A percentile compares a stretch with the other conserved stretches of the same genome.
These are phyloP conservation scores for Xerocomus minutiporus DNA, from an alignment of 1,284 basidiomycete species.

Conservation along the genomic window DNA sequence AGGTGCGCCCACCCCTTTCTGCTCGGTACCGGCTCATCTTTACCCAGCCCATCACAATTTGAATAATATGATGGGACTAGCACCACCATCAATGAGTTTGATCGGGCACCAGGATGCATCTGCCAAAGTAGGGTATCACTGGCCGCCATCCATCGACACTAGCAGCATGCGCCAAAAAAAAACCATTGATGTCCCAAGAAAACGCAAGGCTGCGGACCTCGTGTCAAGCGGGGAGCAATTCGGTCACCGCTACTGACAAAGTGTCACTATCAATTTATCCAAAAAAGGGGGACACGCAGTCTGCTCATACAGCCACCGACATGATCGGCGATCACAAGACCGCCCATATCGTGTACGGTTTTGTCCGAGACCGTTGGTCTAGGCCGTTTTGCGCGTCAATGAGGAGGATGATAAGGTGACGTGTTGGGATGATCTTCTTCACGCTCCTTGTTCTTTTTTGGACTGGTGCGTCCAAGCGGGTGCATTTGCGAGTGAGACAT, in stretches of 20 bases:
- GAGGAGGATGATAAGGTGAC: background rate
- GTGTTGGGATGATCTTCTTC: too few relatives aligned
- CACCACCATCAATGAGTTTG: background rate
- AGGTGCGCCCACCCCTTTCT: conserved; percentile 3
- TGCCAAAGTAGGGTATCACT: background rate
- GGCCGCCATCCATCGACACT: background rate
- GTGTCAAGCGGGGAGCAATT: too few relatives aligned
- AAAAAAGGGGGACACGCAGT: conserved; percentile 23
- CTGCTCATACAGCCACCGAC: conserved; percentile 36
- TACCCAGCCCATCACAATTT: background rate
- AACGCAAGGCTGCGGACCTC: background rate
- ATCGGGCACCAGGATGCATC: background rate
- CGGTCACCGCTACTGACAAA: background rate
- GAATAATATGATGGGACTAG: background rate
- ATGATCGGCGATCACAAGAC: conserved; percentile 76
- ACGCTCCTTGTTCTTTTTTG: too few relatives aligned
- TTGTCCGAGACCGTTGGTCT: background rate
- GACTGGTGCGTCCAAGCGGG: too few relatives aligned
- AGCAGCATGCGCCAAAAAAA: background rate
- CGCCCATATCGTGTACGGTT: conserved; percentile 38
- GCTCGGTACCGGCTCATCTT: background rate
- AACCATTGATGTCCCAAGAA: background rate
- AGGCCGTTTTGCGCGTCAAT: background rate
- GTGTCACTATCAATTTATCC: background rate
- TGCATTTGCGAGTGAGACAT: too few relatives aligned